Percentiles rank a stretch among this genome's conserved stretches.
Conservation (phyloP, 495 filamentous ascomycete genomes). For the Tuber umbilicatum region DNA sequence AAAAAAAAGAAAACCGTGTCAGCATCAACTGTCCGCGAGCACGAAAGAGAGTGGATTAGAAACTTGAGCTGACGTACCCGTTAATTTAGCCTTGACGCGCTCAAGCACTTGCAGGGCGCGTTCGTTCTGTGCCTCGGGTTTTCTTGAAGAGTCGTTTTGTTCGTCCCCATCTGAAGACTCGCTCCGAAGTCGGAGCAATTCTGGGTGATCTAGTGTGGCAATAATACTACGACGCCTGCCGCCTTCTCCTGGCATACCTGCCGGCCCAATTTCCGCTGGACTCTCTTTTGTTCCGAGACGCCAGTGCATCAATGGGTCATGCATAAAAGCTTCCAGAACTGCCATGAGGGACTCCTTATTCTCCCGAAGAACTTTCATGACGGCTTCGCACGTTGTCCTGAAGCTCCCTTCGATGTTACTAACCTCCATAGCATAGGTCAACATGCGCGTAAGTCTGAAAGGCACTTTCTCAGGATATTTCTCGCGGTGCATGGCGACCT, state of each 20-base stretch:
- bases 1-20: not conserved
- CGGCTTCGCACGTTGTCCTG: slow-evolving; percentile 92
- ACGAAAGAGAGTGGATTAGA: not conserved
- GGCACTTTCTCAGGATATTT: slow-evolving; percentile 97
- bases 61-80: slow-evolving; percentile 45
- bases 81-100: slow-evolving; percentile 90
- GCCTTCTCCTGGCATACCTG: slow-evolving; percentile 24
- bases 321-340: slow-evolving; percentile 97
- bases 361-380: slow-evolving; percentile 91
- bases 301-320: slow-evolving; percentile 97
- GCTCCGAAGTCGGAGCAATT: slow-evolving; percentile 27
- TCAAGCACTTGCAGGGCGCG: slow-evolving; percentile 85
- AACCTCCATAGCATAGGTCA: slow-evolving; percentile 99
- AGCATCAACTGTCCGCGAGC: not conserved
- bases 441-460: slow-evolving; percentile 95
- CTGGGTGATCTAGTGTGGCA: slow-evolving; percentile 23
- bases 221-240: slow-evolving; percentile 34
- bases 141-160: slow-evolving; percentile 41
- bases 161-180: slow-evolving; percentile 31
- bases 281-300: slow-evolving; percentile 81
- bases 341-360: slow-evolving; percentile 99
- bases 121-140: slow-evolving; percentile 80
- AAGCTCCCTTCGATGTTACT: slow-evolving; percentile 98
- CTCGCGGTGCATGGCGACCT: slow-evolving; percentile 98
- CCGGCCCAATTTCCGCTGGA: slow-evolving; percentile 31